phyloP scores from a whole-genome alignment of 371 early-diverging fungal species.

The Lichtheimia corymbifera region DNA sequence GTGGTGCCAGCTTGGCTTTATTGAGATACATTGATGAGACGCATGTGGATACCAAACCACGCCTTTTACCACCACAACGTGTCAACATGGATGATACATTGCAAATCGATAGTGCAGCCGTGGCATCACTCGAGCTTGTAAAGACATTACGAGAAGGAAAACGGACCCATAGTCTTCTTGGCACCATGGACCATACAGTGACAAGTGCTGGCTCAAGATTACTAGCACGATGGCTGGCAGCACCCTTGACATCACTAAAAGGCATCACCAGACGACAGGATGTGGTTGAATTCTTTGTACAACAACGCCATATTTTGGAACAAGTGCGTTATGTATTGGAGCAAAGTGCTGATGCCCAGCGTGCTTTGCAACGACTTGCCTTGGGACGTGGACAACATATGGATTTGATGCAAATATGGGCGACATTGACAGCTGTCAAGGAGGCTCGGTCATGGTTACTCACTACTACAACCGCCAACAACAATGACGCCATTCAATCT shows the following conservation, averaged over 20 bases:
- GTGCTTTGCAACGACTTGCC: constrained; percentile 71
- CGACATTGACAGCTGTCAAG: constrained; percentile 51
- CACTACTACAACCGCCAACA: not conserved
- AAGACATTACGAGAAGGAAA: constrained; percentile 48
- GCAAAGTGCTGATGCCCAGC: constrained; percentile 69
- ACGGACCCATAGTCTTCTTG: constrained; percentile 64
- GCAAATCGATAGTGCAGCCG: constrained; percentile 63
- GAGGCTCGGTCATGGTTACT: constrained; percentile 3
- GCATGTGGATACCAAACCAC: constrained; percentile 45
- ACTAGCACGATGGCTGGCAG: constrained; percentile 66
- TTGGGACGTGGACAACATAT: constrained; percentile 63
- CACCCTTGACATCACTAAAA: constrained; percentile 61
- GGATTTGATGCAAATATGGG: constrained; percentile 65
- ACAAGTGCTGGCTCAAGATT: constrained; percentile 83
- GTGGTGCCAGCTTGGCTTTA: constrained; percentile 54
- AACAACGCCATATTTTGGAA: constrained; percentile 47
- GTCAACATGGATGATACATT: constrained; percentile 48
- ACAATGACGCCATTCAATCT: constrained; percentile 8
- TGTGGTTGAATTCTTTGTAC: constrained; percentile 68
- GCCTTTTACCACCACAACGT: constrained; percentile 50
- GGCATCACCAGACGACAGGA: constrained; percentile 67
- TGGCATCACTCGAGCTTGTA: constrained; percentile 61
- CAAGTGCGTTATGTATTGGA: constrained; percentile 52
- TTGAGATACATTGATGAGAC: constrained; percentile 59
- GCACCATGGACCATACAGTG: constrained; percentile 72